phyloP scores from a whole-genome alignment of 768 basidiomycete species.

The Boletus rubropictus region DNA sequence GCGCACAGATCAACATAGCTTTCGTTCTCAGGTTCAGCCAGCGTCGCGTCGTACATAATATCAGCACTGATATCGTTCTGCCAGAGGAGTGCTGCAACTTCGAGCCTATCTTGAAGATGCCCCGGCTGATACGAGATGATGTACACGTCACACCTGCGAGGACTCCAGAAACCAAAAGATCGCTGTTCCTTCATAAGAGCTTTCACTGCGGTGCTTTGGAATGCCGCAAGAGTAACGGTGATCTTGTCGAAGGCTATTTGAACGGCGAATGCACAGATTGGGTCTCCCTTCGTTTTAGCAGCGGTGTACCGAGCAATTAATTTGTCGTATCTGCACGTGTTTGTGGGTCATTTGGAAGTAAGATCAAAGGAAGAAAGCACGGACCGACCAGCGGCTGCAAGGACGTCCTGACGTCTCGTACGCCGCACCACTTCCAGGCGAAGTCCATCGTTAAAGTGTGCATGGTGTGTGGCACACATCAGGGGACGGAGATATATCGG shows the following conservation, averaged over 20 bases:
- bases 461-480: conserved; percentile 62
- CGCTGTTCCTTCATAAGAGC: conserved; percentile 69
- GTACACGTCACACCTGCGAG: conserved; percentile 84
- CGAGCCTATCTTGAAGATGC: conserved; percentile 69
- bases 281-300: conserved; percentile 47
- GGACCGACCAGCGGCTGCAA: conserved; percentile 80
- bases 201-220: conserved; percentile 61
- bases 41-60: conserved; percentile 76
- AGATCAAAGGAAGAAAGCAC: conserved; percentile 9
- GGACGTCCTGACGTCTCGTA: conserved; percentile 59
- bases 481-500: conserved; percentile 65
- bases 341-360: neutral
- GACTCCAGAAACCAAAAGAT: conserved; percentile 86
- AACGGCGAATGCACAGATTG: conserved; percentile 62
- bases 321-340: conserved; percentile 56
- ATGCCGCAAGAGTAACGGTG: conserved; percentile 58
- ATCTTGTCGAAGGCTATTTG: conserved; percentile 81
- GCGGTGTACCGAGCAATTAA: conserved; percentile 58
- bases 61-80: conserved; percentile 78
- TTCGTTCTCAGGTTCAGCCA: conserved; percentile 59
- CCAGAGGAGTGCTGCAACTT: conserved; percentile 75
- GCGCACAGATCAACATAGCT: conserved; percentile 60
- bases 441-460: conserved; percentile 67
- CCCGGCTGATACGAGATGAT: conserved; percentile 75
- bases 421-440: conserved; percentile 69